phyloP scores from a whole-genome alignment of 2,329 filamentous ascomycete species.

The Fusarium transvaalense region DNA sequence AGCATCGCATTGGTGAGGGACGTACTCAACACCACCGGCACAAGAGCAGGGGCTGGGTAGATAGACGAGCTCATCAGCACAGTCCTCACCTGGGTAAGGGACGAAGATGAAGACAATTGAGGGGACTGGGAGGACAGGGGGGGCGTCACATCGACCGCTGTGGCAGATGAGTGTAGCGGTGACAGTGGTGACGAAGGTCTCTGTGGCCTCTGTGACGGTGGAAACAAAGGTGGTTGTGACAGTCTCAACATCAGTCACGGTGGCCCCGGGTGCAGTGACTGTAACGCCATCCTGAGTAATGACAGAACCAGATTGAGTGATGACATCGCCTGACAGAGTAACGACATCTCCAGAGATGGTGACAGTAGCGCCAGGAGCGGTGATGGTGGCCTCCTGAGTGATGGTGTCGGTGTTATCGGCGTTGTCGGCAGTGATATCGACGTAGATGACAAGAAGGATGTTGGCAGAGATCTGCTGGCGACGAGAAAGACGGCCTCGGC shows the following conservation, averaged over 20 bases:
- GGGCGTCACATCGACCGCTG: constrained; percentile 19
- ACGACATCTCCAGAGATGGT: neutral
- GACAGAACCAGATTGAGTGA: neutral
- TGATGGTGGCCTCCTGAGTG: neutral
- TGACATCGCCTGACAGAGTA: neutral
- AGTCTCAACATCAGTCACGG: constrained; percentile 7
- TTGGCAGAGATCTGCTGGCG: constrained; percentile 34
- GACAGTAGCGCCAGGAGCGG: neutral
- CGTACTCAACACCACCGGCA: constrained; percentile 33
- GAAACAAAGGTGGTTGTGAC: constrained; percentile 28
- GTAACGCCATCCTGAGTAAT: neutral
- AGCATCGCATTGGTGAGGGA: constrained; percentile 29
- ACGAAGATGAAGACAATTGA: constrained; percentile 35
- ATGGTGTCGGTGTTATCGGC: too few species aligned
- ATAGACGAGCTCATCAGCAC: constrained; percentile 31
- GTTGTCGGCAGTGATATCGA: neutral
- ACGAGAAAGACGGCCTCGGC: constrained; percentile 12
- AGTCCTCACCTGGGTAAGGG: constrained; percentile 32
- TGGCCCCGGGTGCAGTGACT: neutral
- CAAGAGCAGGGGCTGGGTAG: constrained; percentile 34
- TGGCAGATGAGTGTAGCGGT: constrained; percentile 30
- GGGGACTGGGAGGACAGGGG: neutral
- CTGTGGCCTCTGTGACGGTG: constrained; percentile 5
- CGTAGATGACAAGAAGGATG: constrained; percentile 35
- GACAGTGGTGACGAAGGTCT: constrained; percentile 20